Evolutionary conservation across 129 eudicot genomes (phyloP), one percentile per base, ranked within the genome.

Genomic region (Artemisia argyi): DNA sequence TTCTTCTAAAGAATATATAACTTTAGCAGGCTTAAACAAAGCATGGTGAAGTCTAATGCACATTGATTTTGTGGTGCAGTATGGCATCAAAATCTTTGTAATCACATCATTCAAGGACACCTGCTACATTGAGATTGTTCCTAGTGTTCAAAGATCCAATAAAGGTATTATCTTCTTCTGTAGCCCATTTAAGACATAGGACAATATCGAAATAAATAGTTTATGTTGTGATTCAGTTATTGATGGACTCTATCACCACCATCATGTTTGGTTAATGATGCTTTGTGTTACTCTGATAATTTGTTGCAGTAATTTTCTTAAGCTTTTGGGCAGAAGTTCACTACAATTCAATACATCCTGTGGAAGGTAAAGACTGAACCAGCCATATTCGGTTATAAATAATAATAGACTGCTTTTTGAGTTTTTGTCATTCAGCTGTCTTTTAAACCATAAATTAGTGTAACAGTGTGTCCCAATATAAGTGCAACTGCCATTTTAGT

Each of bases 321-420:
- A 92, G 97, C 88, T 92, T 92, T 80, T 92, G 97, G 96, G 93
- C 96, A 8, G 96, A 92, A 86, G 97, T 91, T 71, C 97, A 91
- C 88, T 91, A 91, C 93, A 91, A 91, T 86, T 91, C 97, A 60
- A 88, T 91, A 77, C 85, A 88, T 81, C 97, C 97, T 8, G 79
- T 81, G 79, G 96, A 93, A 88, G 97, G 97, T 91, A 83, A 13
- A 19, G 11, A 56, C 20, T 5, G 55, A 44, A 32, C 61, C 44
- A 35, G 2, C 9, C 44, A 35, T 35, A 7, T 35, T 35, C 9
- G 44, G 44, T 35, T 35, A 5, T 35, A 35, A 35, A 5, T 35
- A 5, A 35, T 35, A 35, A 35, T 35, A 35, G 44, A 7, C 9
- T 35, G 44, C 47, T 46, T 15, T 56, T 12, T 51, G 56, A 51